Conservation (phyloP, 768 basidiomycete genomes). For the Boletus tylopilopsis region DNA sequence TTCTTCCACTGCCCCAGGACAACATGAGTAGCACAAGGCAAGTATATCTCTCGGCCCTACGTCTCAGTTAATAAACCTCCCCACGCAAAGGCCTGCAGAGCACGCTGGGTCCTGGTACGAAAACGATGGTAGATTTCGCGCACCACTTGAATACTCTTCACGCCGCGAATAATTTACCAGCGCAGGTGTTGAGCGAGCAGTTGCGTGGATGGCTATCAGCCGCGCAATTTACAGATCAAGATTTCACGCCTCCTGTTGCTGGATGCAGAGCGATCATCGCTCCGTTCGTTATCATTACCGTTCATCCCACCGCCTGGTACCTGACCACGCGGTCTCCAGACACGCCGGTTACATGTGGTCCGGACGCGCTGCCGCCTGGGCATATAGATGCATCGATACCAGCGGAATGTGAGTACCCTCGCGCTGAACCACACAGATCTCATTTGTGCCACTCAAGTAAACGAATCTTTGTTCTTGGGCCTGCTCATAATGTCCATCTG, state of each 20-base stretch:
- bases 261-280: conserved; percentile 89
- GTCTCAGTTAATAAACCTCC: neutral
- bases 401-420: conserved; percentile 62
- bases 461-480: conserved; percentile 91
- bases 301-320: neutral
- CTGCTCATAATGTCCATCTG: conserved; percentile 90
- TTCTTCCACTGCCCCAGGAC: conserved; percentile 10
- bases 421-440: conserved; percentile 1
- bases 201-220: conserved; percentile 59
- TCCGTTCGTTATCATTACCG: conserved; percentile 57
- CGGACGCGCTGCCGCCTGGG: conserved; percentile 93
- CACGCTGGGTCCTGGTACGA: conserved; percentile 95
- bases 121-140: conserved; percentile 46
- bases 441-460: conserved; percentile 48
- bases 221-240: conserved; percentile 46
- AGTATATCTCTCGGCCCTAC: neutral
- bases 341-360: conserved; percentile 97
- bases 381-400: conserved; percentile 85
- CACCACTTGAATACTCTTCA: conserved; percentile 12
- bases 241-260: conserved; percentile 63
- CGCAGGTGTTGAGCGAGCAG: conserved; percentile 52
- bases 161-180: conserved; percentile 36
- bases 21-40: conserved; percentile 29
- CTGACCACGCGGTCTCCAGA: conserved; percentile 38
- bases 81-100: conserved; percentile 50